Base-by-base conservation (phyloP, 1,284 basidiomycete species). In the Sanghuangporus sanghuang region DNA sequence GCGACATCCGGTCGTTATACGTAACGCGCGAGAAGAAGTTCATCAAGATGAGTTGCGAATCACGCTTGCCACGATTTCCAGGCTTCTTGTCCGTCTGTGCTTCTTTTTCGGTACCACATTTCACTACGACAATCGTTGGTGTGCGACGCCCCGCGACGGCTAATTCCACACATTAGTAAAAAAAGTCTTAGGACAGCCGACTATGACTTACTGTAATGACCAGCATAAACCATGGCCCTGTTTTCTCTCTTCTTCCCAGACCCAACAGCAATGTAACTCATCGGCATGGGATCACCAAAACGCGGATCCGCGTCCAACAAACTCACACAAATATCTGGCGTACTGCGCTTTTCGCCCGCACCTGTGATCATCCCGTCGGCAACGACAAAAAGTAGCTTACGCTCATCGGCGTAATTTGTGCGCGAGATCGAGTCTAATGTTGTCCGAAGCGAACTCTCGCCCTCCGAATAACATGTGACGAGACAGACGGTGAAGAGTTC, bases 331-430 rank as follows among this genome's bases (percentile, higher is more conserved):
- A 95, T 95, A 76, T 99, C 97, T 9, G 97, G 97, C 3, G 96
- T 99, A 68, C 92, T 95, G 71, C 82, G 82, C 75, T 95, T 93
- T 79, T 99, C 96, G 59, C 97, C 97, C 3, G 89, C 89, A 57
- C 97, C 97, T 0, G 96, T 99, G 68, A 99, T 95, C 94, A 99
- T 98, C 5, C 97, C 97, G 75, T 99, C 97, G 42, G 96, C 96
- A 7, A 99, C 90, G 63, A 99, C 82, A 73, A 98, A 97, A 48
- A 99, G 76, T 21, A 99, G 81, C 75, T 99, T 99, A 62, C 96
- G 83, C 44, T 85, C 80, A 75, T 98, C 96, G 7, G 94, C 93
- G 75, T 98, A 99, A 3, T 85, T 89, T 0, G 96, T 98, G 49
- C 78, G 78, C 0, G 95, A 93, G 64, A 99, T 95, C 6, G 94